Percentiles rank a stretch among this genome's conserved stretches.
These are phyloP conservation scores for Hypoxylon sp. DNA, from an alignment of 2,329 filamentous ascomycete genomes.

Conservation along the genomic window DNA sequence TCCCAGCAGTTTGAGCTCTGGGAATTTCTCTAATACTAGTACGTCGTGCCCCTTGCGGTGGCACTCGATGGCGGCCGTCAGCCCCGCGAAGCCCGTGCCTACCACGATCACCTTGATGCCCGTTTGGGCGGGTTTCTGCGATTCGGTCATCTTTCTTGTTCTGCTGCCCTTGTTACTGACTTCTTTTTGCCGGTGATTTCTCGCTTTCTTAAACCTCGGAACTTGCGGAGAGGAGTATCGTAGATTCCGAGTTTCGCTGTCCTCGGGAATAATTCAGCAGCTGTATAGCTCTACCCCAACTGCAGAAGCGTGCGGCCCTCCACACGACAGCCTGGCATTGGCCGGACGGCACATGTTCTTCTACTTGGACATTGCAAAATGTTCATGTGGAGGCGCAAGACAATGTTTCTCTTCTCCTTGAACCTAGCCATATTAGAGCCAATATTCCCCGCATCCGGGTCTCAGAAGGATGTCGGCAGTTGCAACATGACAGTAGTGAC, in stretches of 20 bases:
- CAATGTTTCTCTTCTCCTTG: slow-evolving; percentile 19
- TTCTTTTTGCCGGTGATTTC: slow-evolving; percentile 7
- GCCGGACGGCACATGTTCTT: slow-evolving; percentile 31
- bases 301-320: slow-evolving; percentile 7
- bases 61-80: slow-evolving; percentile 73
- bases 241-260: slow-evolving; percentile 14
- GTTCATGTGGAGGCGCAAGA: slow-evolving; percentile 17
- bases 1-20: slow-evolving; percentile 61
- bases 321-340: slow-evolving; percentile 19
- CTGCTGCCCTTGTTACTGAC: slow-evolving; percentile 11
- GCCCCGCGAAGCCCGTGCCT: slow-evolving; percentile 70
- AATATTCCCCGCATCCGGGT: slow-evolving; percentile 37
- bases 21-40: slow-evolving; percentile 63
- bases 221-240: slow-evolving; percentile 16
- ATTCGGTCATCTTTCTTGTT: slow-evolving; percentile 44
- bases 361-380: slow-evolving; percentile 16
- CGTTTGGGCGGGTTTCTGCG: slow-evolving; percentile 53
- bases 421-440: slow-evolving; percentile 35
- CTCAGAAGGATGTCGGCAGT: slow-evolving; percentile 35
- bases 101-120: slow-evolving; percentile 65
- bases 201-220: slow-evolving; percentile 23
- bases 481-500: slow-evolving; percentile 21
- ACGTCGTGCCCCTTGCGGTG: slow-evolving; percentile 68
- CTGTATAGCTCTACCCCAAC: slow-evolving; percentile 21
- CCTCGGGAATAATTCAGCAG: slow-evolving; percentile 23